These are phyloP conservation scores for Ilyonectria robusta DNA, from an alignment of 2,329 filamentous ascomycete species.

Conservation along the genomic window DNA sequence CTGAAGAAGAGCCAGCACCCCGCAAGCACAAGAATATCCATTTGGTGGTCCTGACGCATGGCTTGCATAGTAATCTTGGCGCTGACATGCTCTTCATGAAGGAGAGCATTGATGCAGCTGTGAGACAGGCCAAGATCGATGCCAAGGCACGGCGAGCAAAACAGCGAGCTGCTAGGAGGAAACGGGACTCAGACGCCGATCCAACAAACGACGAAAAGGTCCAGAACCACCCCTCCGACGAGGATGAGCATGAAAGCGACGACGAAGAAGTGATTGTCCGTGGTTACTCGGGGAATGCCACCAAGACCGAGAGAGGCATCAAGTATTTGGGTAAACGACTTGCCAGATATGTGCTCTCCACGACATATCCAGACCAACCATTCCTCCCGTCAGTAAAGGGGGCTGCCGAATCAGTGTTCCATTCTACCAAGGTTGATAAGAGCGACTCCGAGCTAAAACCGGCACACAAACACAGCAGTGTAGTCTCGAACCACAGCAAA, in stretches of 20 bases:
- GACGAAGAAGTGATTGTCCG: slow-evolving; percentile 91
- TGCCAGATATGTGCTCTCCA: slow-evolving; percentile 88
- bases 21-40: slow-evolving; percentile 85
- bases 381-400: slow-evolving; percentile 77
- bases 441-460: slow-evolving; percentile 62
- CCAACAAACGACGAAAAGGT: slow-evolving; percentile 27
- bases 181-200: slow-evolving; percentile 23
- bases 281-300: slow-evolving; percentile 91
- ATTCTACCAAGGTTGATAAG: slow-evolving; percentile 58
- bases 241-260: slow-evolving; percentile 57
- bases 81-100: slow-evolving; percentile 98
- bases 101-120: slow-evolving; percentile 92
- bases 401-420: slow-evolving; percentile 59
- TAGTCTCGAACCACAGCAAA: slow-evolving; percentile 67
- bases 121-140: slow-evolving; percentile 80
- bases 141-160: slow-evolving; percentile 72
- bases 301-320: slow-evolving; percentile 93
- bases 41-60: slow-evolving; percentile 92
- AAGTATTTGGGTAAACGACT: slow-evolving; percentile 97
- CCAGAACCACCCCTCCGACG: slow-evolving; percentile 32
- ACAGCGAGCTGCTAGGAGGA: slow-evolving; percentile 56
- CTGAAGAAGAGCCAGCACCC: slow-evolving; percentile 41
- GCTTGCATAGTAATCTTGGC: slow-evolving; percentile 94
- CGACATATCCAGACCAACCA: slow-evolving; percentile 95
- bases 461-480: slow-evolving; percentile 74